These are phyloP conservation scores for Phoma sp. DNA, from an alignment of 2,329 filamentous ascomycete species.

Conservation along the genomic window DNA sequence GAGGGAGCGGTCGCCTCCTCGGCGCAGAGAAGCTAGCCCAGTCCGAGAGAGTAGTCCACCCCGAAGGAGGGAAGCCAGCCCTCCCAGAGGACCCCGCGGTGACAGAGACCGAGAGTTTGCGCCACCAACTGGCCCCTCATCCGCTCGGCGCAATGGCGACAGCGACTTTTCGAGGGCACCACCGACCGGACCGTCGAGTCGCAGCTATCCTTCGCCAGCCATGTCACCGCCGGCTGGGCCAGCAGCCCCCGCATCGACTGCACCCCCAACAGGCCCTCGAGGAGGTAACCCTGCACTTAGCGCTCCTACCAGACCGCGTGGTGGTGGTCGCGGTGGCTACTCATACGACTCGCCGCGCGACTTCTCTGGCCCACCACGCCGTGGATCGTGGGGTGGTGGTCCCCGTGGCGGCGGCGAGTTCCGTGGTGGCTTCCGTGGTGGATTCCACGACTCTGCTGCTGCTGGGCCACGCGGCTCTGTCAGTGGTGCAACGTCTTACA, in stretches of 20 bases:
- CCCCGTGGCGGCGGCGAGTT: conserved; percentile 40
- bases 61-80: conserved; percentile 43
- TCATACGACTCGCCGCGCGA: conserved; percentile 46
- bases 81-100: conserved; percentile 44
- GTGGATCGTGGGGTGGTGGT: conserved; percentile 44
- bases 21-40: conserved; percentile 41
- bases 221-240: conserved; percentile 51
- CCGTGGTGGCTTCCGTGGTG: conserved; percentile 26
- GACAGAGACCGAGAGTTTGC: conserved; percentile 45
- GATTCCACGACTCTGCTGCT: conserved; percentile 25
- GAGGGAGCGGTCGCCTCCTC: conserved; percentile 45
- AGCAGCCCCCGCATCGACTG: conserved; percentile 34
- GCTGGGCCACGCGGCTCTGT: conserved; percentile 43
- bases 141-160: conserved; percentile 47
- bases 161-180: conserved; percentile 43
- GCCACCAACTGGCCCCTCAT: conserved; percentile 46
- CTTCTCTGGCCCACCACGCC: conserved; percentile 41
- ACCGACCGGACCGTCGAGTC: conserved; percentile 48
- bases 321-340: conserved; percentile 51
- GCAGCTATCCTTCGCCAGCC: conserved; percentile 45
- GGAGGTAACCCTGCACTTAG: conserved; percentile 45
- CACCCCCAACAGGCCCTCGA: conserved; percentile 45
- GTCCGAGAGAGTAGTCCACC: conserved; percentile 42
- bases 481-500: conserved; percentile 36
- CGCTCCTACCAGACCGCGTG: conserved; percentile 49